Base-by-base conservation (phyloP, 257 asterid species). In the Lantana camara region DNA sequence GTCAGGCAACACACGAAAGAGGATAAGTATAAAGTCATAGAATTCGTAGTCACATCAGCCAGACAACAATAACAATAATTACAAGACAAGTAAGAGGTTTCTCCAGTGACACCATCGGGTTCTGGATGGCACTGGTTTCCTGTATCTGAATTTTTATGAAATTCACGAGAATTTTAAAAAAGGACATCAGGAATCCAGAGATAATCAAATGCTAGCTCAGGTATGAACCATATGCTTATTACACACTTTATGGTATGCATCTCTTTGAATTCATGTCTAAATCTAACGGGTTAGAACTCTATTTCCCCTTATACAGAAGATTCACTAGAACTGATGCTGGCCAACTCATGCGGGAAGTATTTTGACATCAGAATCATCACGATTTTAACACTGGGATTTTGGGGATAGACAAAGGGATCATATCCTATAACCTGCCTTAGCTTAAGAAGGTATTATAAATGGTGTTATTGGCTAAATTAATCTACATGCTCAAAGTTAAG, bases 51-150 rank as follows among this genome's bases (percentile, higher is more conserved):
- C 21, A 20, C 57, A 42, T 52, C n/a, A n/a, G n/a, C 59, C 53
- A 55, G 42, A 64, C 52, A 50, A 66, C 42, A 5, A 40, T 30
- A 13, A 55, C 16, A 20, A 4, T 34, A 32, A 54, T 44, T 46
- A 60, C 22, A 49, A 50, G 32, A 52, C 2, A 63, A 54, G 15
- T 68, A 73, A 41, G 68, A 63, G 60, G 49, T 32, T 48, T 47
- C 56, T 53, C 51, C 52, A 37, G 75, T 47, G 63, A 82, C 81
- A 60, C 86, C 91, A 70, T 90, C 90, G 0, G 99, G 89, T 83
- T 94, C 99, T 86, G 4, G 99, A 94, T 57, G 99, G 99, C 53
- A 0, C 85, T 84, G 58, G 79, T 83, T 59, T 90, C 99, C 74
- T 94, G 93, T 63, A 94, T 80, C 99, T 90, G 88, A 27, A 20